Evolutionary conservation across 495 filamentous ascomycete species (phyloP).

Genomic region (Penicillium salamii): DNA sequence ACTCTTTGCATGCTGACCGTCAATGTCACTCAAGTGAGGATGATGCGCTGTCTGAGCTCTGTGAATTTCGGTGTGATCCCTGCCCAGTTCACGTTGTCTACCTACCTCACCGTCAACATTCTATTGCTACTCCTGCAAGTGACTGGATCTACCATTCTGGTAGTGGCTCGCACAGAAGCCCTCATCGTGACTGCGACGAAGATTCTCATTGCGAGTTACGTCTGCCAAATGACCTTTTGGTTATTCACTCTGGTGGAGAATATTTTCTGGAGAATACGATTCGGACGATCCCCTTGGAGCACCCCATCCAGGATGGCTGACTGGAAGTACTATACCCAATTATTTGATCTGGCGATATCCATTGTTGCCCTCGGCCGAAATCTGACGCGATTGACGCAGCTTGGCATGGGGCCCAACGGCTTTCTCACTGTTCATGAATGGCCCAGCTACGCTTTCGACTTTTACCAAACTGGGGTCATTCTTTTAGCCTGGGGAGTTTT

Average conservation of each 20-base stretch:
- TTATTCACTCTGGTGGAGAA: conserved; percentile 2
- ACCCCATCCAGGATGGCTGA: background rate
- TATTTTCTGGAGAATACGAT: conserved; percentile 2
- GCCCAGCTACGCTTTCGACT: conserved; percentile 12
- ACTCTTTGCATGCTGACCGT: conserved; percentile 15
- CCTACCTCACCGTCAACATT: conserved; percentile 3
- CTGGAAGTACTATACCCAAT: conserved; percentile 9
- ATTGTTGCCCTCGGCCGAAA: conserved; percentile 11
- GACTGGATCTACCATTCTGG: conserved; percentile 1
- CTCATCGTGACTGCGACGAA: background rate
- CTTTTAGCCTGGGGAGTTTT: conserved; percentile 8
- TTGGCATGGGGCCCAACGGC: background rate
- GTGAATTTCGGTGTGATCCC: background rate
- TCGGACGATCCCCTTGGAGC: background rate
- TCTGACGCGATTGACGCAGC: conserved; percentile 8
- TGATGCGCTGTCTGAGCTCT: background rate
- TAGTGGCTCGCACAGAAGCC: background rate
- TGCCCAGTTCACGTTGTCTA: background rate
- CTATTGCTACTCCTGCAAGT: conserved; percentile 1
- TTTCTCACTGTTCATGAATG: conserved; percentile 10
- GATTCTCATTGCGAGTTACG: conserved; percentile 6
- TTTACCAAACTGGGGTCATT: conserved; percentile 7
- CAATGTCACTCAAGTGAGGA: conserved; percentile 4
- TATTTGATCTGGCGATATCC: conserved; percentile 5
- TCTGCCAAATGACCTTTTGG: conserved; percentile 6